Base-by-base conservation (phyloP, 1,284 basidiomycete genomes). In the Cutaneotrichosporon arboriforme region DNA sequence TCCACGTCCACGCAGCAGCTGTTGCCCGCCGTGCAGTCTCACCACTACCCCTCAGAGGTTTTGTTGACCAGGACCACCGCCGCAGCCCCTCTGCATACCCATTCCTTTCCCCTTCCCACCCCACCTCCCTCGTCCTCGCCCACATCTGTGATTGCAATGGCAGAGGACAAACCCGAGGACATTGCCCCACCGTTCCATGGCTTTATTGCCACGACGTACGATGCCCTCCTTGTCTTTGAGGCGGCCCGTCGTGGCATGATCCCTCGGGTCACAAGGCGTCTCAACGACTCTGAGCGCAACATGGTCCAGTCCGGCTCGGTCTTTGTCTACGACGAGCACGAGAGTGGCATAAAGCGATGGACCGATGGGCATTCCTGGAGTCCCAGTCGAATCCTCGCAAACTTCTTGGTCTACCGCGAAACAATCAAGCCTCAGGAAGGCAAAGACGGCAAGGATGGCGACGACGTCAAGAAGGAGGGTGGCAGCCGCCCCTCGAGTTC, bases 281-380 rank as follows among this genome's bases (percentile, higher is more conserved):
- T 98, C 48, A 89, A 92, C 58, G 93, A 97, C 70, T 82, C 87
- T 39, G 94, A 98, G 74, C 82, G 89, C 55, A 87, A 84, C 64
- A 88, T 94, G 83, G 94, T 98, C 68, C 84, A 85, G 26, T 91
- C 88, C 8, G 94, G 94, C 53, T 88, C 88, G 4, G 90, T 98
- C 31, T 98, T 97, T 68, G 93, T 97, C 55, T 97, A 97, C 70
- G 91, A 98, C 74, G 93, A 97, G 77, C 86, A 90, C 64, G 91
- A 97, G 75, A 91, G 89, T 65, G 92, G 92, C 35, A 97, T 98
- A 79, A 97, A 96, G 77, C 82, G 94, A 46, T 97, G 94, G 93
- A 98, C 94, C 0, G 93, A 98, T 75, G 93, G 93, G 5, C 86
- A 90, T 71, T 87, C 89, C 66, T 97, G 93, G 94, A 78, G 77